Conservation (phyloP, 495 filamentous ascomycete species). For the Penicillium alfredii region DNA sequence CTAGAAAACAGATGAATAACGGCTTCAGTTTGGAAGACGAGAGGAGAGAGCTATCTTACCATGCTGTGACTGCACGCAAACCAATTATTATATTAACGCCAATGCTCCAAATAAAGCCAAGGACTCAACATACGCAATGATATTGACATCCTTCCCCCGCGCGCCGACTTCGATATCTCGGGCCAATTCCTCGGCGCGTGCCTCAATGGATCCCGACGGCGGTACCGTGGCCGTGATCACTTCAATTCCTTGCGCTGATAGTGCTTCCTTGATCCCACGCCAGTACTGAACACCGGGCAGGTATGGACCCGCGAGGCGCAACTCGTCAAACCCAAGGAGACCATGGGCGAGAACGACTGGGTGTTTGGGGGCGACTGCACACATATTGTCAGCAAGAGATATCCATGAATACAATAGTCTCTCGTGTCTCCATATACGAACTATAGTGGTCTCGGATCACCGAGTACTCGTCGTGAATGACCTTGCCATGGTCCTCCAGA, state of each 20-base stretch:
- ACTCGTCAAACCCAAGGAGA: conserved; percentile 82
- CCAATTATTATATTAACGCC: conserved; percentile 11
- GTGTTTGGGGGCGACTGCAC: conserved; percentile 54
- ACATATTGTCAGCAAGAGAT: conserved; percentile 1
- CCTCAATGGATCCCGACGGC: conserved; percentile 71
- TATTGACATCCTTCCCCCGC: conserved; percentile 71
- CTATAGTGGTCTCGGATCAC: conserved; percentile 63
- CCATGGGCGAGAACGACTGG: conserved; percentile 85
- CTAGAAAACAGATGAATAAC: conserved; percentile 21
- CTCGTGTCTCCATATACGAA: too few relatives aligned
- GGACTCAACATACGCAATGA: conserved; percentile 63
- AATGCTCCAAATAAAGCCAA: not conserved
- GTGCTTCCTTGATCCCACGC: conserved; percentile 79
- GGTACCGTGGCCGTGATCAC: conserved; percentile 81
- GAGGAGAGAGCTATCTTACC: conserved; percentile 37
- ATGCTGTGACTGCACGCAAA: conserved; percentile 57
- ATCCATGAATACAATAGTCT: too few relatives aligned
- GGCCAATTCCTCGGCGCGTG: conserved; percentile 61
- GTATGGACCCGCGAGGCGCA: conserved; percentile 62
- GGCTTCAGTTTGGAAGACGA: not conserved
- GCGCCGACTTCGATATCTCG: conserved; percentile 60
- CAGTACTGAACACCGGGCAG: conserved; percentile 84
- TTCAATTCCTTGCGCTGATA: conserved; percentile 63
- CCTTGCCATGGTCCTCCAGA: conserved; percentile 54
- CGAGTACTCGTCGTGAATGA: conserved; percentile 76